Percentiles rank a stretch among this genome's conserved stretches.
Conservation (phyloP, 2,329 filamentous ascomycete genomes). For the Colletotrichum melonis region DNA sequence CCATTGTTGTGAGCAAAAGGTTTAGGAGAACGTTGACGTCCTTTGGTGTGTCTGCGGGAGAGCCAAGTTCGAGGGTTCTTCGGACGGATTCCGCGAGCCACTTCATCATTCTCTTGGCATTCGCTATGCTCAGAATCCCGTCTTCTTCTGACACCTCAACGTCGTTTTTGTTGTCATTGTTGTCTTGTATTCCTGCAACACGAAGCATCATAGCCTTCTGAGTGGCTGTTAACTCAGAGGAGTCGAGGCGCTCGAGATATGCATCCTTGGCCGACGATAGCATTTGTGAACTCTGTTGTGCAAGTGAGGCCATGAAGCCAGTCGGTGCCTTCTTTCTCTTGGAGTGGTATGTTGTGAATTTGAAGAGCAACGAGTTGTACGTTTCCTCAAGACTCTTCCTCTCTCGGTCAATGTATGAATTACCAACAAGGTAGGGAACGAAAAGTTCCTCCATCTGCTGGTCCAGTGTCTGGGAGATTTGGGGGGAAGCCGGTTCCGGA, state of each 20-base stretch:
- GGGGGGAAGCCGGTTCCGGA: constrained; percentile 88
- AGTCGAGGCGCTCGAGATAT: constrained; percentile 89
- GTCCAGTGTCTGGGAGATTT: constrained; percentile 81
- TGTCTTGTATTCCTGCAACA: constrained; percentile 85
- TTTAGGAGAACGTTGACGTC: constrained; percentile 89
- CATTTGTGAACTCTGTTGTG: constrained; percentile 89
- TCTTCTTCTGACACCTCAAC: constrained; percentile 93
- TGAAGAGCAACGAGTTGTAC: constrained; percentile 93
- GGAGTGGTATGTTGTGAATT: constrained; percentile 95
- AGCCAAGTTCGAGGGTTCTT: constrained; percentile 89
- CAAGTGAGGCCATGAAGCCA: constrained; percentile 91
- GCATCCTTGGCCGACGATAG: constrained; percentile 89
- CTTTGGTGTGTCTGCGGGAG: constrained; percentile 89
- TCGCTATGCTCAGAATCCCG: constrained; percentile 82
- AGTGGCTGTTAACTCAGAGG: constrained; percentile 86
- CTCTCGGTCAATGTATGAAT: constrained; percentile 78
- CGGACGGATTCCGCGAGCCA: constrained; percentile 97
- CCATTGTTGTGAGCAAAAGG: constrained; percentile 87
- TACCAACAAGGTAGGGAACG: constrained; percentile 75
- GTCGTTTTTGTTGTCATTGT: constrained; percentile 81
- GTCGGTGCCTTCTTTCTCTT: constrained; percentile 88
- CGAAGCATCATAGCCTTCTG: constrained; percentile 92
- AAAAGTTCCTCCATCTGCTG: constrained; percentile 84
- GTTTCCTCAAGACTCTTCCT: constrained; percentile 79
- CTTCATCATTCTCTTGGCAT: constrained; percentile 97